Conservation (phyloP, 345 rosid genomes). For the Salix viminalis region DNA sequence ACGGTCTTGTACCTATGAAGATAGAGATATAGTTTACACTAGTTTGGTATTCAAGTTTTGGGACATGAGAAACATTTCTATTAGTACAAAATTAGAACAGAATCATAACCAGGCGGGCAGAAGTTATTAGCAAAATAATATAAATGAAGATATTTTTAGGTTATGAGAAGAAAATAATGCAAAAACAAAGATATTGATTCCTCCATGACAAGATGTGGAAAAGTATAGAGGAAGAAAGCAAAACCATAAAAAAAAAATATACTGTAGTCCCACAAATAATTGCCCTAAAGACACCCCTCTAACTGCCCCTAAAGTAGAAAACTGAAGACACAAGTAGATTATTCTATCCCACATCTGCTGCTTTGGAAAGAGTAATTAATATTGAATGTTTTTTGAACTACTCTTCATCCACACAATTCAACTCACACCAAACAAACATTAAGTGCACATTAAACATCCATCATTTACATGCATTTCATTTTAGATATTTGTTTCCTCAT, state of each 20-base stretch:
- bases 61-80: not conserved
- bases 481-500: not conserved
- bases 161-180: not conserved
- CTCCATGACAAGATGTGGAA: not conserved
- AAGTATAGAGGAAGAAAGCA: not conserved
- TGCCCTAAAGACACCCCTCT: not conserved
- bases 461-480: not conserved
- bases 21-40: not conserved
- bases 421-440: too few relatives aligned
- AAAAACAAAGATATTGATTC: not conserved
- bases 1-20: constrained; percentile 61
- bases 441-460: not conserved
- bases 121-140: not conserved
- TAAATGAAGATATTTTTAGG: not conserved
- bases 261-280: not conserved
- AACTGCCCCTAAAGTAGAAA: not conserved
- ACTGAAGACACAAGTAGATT: not conserved
- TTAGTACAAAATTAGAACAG: not conserved
- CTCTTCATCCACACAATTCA: not conserved
- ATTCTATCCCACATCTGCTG: not conserved
- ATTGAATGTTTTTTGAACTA: too few relatives aligned
- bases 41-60: not conserved
- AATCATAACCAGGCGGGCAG: not conserved
- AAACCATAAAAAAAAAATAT: not conserved
- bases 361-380: not conserved